phyloP scores from a whole-genome alignment of 1,139 yeast species.

The Candida sanyaensis region DNA sequence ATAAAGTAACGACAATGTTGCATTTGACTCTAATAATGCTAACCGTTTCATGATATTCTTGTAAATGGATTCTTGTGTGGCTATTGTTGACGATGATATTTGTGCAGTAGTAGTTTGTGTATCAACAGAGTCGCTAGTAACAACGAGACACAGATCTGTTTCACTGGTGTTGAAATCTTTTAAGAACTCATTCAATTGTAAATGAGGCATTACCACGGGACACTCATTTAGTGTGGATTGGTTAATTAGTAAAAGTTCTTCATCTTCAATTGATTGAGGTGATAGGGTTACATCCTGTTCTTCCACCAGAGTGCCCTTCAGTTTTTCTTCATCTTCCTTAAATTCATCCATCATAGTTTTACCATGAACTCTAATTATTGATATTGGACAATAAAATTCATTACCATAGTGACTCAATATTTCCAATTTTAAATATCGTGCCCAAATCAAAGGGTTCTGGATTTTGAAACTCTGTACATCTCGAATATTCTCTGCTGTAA shows the following conservation, averaged over 20 bases:
- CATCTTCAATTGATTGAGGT: slow-evolving; percentile 4
- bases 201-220: slow-evolving; percentile 44
- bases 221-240: slow-evolving; percentile 36
- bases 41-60: slow-evolving; percentile 83
- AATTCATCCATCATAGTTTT: slow-evolving; percentile 96
- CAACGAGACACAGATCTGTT: slow-evolving; percentile 25
- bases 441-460: slow-evolving; percentile 85
- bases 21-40: slow-evolving; percentile 72
- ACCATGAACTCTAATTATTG: slow-evolving; percentile 83
- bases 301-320: slow-evolving; percentile 20
- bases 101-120: slow-evolving; percentile 18
- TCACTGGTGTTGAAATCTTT: slow-evolving; percentile 36
- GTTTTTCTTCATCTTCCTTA: slow-evolving; percentile 42
- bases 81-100: slow-evolving; percentile 17
- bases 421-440: slow-evolving; percentile 76
- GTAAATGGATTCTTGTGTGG: slow-evolving; percentile 85
- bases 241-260: slow-evolving; percentile 10
- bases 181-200: slow-evolving; percentile 49
- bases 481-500: slow-evolving; percentile 71
- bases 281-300: neutral
- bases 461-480: slow-evolving; percentile 72
- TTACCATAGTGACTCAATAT: slow-evolving; percentile 78
- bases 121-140: slow-evolving; percentile 5
- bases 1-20: slow-evolving; percentile 76
- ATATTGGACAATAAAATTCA: slow-evolving; percentile 89